Base-by-base conservation (phyloP, 768 basidiomycete species). In the Lactifluus pinguis region DNA sequence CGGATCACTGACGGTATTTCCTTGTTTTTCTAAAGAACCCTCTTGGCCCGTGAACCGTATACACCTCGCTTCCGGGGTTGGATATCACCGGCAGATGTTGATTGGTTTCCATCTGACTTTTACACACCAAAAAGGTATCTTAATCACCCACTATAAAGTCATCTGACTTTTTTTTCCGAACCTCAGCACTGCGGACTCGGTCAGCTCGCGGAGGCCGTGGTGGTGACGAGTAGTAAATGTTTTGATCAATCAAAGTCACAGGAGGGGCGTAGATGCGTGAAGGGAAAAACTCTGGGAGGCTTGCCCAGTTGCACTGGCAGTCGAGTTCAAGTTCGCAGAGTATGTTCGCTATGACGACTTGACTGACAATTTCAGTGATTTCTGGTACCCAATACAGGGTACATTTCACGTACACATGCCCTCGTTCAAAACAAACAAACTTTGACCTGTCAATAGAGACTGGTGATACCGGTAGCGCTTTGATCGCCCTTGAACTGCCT, bases 401-500 rank as follows among this genome's bases (percentile, higher is more conserved):
- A 41, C 41, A 17, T 41, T 2, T 17, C 15, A 15, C 14, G 14
- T 41, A 41, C 41, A 41, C 41, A 15, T 6, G 14, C 41, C 6
- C 11, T 17, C 15, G 15, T 15, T 41, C 17, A 10, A 15, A 15
- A 41, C 14, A 17, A 15, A 41, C n/a, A n/a, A n/a, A n/a, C n/a
- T n/a, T n/a, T 72, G 58, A 78, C 79, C 62, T 82, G 81, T 34
- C 73, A 79, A 72, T 85, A 86, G 11, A 98, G 76, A 30, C 79
- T 78, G 0, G 89, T 83, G 32, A 95, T 82, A 8, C 77, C 66
- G 8, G 80, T 70, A 88, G 97, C 86, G 29, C 83, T 82, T 0
- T 91, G 83, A 64, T 98, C 92, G 53, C 82, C 80, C 73, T 88
- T 84, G 77, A 86, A 94, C 68, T 91, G 86, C 25, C 80, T 73